phyloP scores from a whole-genome alignment of 192 early-diverging fungal genomes.

The Spizellomyces sp. region DNA sequence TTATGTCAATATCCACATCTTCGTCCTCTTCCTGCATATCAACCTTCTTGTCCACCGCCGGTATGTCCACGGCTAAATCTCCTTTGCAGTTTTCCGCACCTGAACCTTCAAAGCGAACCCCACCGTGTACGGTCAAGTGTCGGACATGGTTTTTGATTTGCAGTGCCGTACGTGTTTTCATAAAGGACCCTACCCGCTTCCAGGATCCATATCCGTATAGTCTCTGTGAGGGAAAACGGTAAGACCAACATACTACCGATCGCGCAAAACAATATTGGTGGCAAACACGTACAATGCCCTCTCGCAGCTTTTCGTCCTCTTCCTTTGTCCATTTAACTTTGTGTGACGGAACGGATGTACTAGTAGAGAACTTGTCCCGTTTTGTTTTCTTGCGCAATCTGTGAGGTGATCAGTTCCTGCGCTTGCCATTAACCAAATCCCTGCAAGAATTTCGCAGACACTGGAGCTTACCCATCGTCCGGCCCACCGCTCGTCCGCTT shows the following conservation, averaged over 20 bases:
- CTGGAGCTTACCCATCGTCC: too few species aligned
- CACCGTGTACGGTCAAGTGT: conserved; percentile 38
- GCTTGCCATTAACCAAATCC: too few species aligned
- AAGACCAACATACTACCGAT: not conserved
- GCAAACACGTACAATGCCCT: conserved; percentile 40
- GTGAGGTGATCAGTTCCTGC: too few species aligned
- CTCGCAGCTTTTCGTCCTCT: conserved; percentile 56
- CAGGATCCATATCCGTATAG: conserved; percentile 59
- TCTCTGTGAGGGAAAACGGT: conserved; percentile 25
- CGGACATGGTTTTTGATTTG: conserved; percentile 69
- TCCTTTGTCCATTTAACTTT: conserved; percentile 60
- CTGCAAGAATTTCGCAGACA: too few species aligned
- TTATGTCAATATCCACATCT: conserved; percentile 25
- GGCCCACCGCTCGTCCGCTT: not conserved
- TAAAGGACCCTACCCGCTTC: conserved; percentile 52
- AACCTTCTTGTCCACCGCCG: not conserved
- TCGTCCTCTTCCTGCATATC: conserved; percentile 15
- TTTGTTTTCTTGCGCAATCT: not conserved
- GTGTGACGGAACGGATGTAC: conserved; percentile 9
- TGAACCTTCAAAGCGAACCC: conserved; percentile 45
- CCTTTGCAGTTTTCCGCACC: not conserved
- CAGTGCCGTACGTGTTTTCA: conserved; percentile 56
- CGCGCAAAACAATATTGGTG: not conserved
- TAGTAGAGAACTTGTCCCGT: not conserved
- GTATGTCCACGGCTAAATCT: conserved; percentile 7